Evolutionary conservation across 2,329 filamentous ascomycete genomes (phyloP).

Genomic region (Lecanosticta acicola): DNA sequence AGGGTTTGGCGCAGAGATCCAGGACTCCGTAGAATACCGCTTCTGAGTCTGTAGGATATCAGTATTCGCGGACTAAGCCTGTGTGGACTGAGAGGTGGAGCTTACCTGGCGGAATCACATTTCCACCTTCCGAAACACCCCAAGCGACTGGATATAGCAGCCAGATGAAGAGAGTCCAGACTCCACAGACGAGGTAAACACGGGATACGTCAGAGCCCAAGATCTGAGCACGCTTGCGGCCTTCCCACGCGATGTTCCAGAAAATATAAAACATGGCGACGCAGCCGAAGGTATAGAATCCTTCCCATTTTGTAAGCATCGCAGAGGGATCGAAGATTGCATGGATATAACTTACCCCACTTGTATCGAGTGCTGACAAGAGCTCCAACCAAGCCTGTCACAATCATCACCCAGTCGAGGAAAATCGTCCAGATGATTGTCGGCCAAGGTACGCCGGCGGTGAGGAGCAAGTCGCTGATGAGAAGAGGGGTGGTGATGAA

Average conservation of each 20-base stretch:
- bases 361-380: constrained; percentile 61
- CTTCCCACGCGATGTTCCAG: constrained; percentile 55
- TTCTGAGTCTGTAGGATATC: constrained; percentile 50
- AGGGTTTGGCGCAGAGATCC: constrained; percentile 59
- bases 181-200: constrained; percentile 53
- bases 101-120: constrained; percentile 51
- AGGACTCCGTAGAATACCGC: constrained; percentile 64
- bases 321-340: neutral
- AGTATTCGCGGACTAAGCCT: too few species aligned
- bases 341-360: constrained; percentile 53
- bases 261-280: constrained; percentile 50
- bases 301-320: constrained; percentile 22
- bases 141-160: constrained; percentile 60
- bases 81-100: too few species aligned
- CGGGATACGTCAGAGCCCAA: constrained; percentile 51
- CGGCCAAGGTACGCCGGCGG: constrained; percentile 59
- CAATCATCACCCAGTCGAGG: constrained; percentile 60
- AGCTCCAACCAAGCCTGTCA: constrained; percentile 61
- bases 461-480: constrained; percentile 57
- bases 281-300: constrained; percentile 56
- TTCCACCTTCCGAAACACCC: constrained; percentile 58
- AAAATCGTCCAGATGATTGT: constrained; percentile 59
- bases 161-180: constrained; percentile 57
- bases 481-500: constrained; percentile 60
- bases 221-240: constrained; percentile 50